A percentile compares a stretch with the other conserved stretches of the same genome.
Conservation (phyloP, 1,284 basidiomycete species). For the Boletus nobilissimus region DNA sequence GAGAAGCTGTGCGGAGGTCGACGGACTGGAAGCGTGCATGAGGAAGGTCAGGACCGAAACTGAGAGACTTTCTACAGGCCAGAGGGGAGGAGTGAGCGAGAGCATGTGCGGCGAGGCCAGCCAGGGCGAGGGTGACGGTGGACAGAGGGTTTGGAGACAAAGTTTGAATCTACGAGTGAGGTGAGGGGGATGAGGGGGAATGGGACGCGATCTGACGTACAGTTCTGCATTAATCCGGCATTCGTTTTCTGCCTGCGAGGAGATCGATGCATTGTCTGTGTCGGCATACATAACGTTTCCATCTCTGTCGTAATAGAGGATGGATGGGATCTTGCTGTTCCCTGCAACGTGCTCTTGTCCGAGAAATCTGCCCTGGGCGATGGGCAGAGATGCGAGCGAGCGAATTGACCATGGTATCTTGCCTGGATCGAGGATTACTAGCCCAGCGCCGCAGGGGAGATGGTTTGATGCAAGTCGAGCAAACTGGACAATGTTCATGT, state of each 20-base stretch:
- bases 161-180: slow-evolving; percentile 71
- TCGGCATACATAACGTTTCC: slow-evolving; percentile 68
- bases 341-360: slow-evolving; percentile 86
- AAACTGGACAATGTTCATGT: no score
- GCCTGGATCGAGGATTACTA: slow-evolving; percentile 78
- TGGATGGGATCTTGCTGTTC: slow-evolving; percentile 81
- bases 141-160: slow-evolving; percentile 63
- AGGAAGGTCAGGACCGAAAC: slow-evolving; percentile 80
- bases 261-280: slow-evolving; percentile 58
- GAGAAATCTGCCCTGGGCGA: slow-evolving; percentile 63
- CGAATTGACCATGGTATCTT: slow-evolving; percentile 79
- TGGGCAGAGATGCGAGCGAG: slow-evolving; percentile 14
- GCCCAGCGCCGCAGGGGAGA: no score
- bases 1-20: slow-evolving; percentile 48
- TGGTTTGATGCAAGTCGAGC: no score
- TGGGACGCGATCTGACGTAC: slow-evolving; percentile 52
- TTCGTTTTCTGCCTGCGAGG: slow-evolving; percentile 75
- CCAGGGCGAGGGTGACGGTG: slow-evolving; percentile 47
- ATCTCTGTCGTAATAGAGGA: slow-evolving; percentile 73
- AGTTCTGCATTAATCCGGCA: slow-evolving; percentile 78
- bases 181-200: neutral
- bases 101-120: slow-evolving; percentile 50
- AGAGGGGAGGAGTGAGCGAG: slow-evolving; percentile 39
- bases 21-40: slow-evolving; percentile 74
- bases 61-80: slow-evolving; percentile 73